Percentiles rank a stretch among this genome's conserved stretches.
These are phyloP conservation scores for Pyrenophora teres DNA, from an alignment of 2,329 filamentous ascomycete species.

Conservation along the genomic window DNA sequence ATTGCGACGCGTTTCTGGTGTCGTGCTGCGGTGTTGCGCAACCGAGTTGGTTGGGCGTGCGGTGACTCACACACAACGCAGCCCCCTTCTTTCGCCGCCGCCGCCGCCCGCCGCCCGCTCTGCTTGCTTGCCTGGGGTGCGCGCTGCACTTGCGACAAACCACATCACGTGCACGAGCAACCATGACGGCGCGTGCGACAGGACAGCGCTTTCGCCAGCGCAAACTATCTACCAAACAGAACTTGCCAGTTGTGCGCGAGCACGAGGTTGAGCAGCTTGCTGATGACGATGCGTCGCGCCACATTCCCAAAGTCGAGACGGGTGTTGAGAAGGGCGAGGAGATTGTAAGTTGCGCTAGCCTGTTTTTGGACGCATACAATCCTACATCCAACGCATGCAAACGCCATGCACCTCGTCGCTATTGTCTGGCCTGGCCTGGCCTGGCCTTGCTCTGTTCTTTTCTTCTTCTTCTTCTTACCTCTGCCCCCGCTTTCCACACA, in stretches of 20 bases:
- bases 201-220: slow-evolving; percentile 74
- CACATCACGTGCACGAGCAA: slow-evolving; percentile 35
- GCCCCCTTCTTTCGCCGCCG: no score
- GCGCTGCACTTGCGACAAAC: not conserved
- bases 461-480: slow-evolving; percentile 15
- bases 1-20: slow-evolving; percentile 30
- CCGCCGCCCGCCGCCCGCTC: not conserved
- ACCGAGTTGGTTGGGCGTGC: slow-evolving; percentile 11
- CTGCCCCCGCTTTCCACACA: not conserved
- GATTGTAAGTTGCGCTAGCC: slow-evolving; percentile 72
- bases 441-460: not conserved
- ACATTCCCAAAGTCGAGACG: slow-evolving; percentile 84
- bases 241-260: slow-evolving; percentile 84
- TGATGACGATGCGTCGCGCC: slow-evolving; percentile 83
- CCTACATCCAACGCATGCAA: slow-evolving; percentile 13
- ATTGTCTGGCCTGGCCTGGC: not conserved
- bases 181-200: slow-evolving; percentile 46
- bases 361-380: slow-evolving; percentile 28
- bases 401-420: not conserved
- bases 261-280: slow-evolving; percentile 84
- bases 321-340: slow-evolving; percentile 97
- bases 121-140: slow-evolving; percentile 12
- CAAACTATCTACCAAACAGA: slow-evolving; percentile 91
- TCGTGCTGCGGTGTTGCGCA: no score
- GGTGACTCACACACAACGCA: slow-evolving; percentile 11